Evolutionary conservation across 1,284 basidiomycete species (phyloP).

Genomic region (Xanthoconium separans): DNA sequence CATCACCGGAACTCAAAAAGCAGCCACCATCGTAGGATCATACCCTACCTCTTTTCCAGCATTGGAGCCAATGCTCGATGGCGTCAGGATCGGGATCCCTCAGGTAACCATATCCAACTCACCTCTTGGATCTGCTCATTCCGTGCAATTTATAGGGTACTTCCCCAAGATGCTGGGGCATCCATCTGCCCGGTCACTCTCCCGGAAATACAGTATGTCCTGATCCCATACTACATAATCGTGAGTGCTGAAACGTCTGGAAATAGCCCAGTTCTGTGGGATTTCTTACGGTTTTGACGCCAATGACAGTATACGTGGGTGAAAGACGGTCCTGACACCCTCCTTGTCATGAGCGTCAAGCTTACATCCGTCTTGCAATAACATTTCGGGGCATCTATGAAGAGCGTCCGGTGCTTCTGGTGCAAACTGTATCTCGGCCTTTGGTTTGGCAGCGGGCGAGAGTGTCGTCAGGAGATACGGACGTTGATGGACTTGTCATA

Average conservation of each 20-base stretch:
- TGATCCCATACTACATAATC: constrained; percentile 95
- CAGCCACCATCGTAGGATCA: constrained; percentile 9
- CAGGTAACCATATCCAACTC: constrained; percentile 33
- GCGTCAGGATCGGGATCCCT: constrained; percentile 63
- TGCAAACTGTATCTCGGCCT: too few relatives aligned
- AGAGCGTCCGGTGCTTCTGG: too few relatives aligned
- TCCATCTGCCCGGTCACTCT: constrained; percentile 73
- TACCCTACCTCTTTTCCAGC: constrained; percentile 21
- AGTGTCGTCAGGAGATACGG: too few relatives aligned
- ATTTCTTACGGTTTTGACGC: constrained; percentile 59
- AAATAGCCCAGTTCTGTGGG: constrained; percentile 92
- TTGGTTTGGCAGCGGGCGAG: too few relatives aligned
- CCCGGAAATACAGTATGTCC: constrained; percentile 73
- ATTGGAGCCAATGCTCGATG: constrained; percentile 22
- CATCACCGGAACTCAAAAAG: constrained; percentile 44
- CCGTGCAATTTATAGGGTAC: constrained; percentile 52
- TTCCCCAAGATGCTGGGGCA: constrained; percentile 76
- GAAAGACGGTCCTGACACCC: not conserved
- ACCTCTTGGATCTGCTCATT: not conserved
- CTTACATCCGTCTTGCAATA: too few relatives aligned
- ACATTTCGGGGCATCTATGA: too few relatives aligned
- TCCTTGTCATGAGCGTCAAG: too few relatives aligned
- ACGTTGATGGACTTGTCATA: too few relatives aligned
- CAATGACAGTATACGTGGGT: too few relatives aligned
- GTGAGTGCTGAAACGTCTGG: constrained; percentile 94